phyloP scores from a whole-genome alignment of 306 rosid genomes.

The Quercus glauca region DNA sequence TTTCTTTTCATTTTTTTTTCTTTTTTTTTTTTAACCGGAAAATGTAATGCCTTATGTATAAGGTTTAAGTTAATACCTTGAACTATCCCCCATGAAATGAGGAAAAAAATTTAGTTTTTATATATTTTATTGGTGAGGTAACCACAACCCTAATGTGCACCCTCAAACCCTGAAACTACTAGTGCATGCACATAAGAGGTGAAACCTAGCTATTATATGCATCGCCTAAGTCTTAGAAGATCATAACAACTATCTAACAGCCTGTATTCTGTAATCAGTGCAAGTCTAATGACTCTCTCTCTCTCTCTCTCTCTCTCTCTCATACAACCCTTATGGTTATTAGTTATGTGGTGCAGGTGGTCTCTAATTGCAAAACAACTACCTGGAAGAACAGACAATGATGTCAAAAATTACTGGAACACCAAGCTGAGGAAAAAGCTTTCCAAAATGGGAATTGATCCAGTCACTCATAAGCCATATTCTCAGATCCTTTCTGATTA shows the following conservation, averaged over 20 bases:
- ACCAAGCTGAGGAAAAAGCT: slow-evolving; percentile 92
- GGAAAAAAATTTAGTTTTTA: background rate
- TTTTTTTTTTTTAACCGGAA: too few relatives aligned
- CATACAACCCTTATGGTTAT: background rate
- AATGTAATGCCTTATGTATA: too few relatives aligned
- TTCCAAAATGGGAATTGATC: slow-evolving; percentile 83
- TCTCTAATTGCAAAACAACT: slow-evolving; percentile 72
- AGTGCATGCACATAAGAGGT: background rate
- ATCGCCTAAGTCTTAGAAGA: slow-evolving; percentile 1
- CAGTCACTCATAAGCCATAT: slow-evolving; percentile 80
- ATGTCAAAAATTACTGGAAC: slow-evolving; percentile 97
- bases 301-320: background rate
- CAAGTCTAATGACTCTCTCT: background rate
- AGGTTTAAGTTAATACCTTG: too few relatives aligned
- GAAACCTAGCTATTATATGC: background rate
- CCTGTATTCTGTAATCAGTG: background rate
- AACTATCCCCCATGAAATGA: too few relatives aligned
- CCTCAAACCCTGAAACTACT: background rate
- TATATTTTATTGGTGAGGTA: background rate
- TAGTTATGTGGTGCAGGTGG: slow-evolving; percentile 56
- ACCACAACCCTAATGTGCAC: background rate
- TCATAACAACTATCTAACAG: background rate
- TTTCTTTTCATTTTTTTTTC: too few relatives aligned
- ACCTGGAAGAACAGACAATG: slow-evolving; percentile 95
- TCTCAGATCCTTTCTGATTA: slow-evolving; percentile 76